A percentile compares a stretch with the other conserved stretches of the same genome.
Evolutionary conservation across 805 yeast species (phyloP).

Genomic region (Starmerella etchellsii): DNA sequence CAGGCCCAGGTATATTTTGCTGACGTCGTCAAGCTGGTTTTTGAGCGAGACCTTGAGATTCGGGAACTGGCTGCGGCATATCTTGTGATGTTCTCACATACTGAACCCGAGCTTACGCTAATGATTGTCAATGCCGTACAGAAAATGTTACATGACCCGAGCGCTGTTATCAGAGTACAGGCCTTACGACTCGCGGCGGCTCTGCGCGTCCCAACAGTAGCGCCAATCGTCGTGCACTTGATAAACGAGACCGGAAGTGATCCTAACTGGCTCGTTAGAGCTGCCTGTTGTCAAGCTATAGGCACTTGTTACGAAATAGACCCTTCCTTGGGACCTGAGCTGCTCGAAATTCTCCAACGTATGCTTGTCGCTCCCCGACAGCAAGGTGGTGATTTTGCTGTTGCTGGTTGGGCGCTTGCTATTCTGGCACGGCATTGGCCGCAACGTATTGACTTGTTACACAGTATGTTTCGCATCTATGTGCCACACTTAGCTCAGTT

Average conservation of each 20-base stretch:
- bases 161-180: slow-evolving; percentile 53
- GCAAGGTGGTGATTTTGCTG: slow-evolving; percentile 36
- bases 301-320: slow-evolving; percentile 41
- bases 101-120: slow-evolving; percentile 79
- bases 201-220: slow-evolving; percentile 66
- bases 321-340: slow-evolving; percentile 35
- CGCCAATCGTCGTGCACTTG: slow-evolving; percentile 65
- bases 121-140: slow-evolving; percentile 86
- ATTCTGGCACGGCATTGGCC: slow-evolving; percentile 43
- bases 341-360: slow-evolving; percentile 37
- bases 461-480: slow-evolving; percentile 51
- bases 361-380: slow-evolving; percentile 47
- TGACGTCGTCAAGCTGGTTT: slow-evolving; percentile 77
- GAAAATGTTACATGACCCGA: slow-evolving; percentile 53
- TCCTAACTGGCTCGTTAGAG: slow-evolving; percentile 62
- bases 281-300: slow-evolving; percentile 66
- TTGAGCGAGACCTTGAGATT: slow-evolving; percentile 50
- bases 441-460: slow-evolving; percentile 51
- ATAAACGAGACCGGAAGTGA: slow-evolving; percentile 58
- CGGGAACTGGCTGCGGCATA: slow-evolving; percentile 67
- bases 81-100: slow-evolving; percentile 61
- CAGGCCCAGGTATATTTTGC: slow-evolving; percentile 42
- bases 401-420: slow-evolving; percentile 55
- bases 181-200: slow-evolving; percentile 72
- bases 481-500: slow-evolving; percentile 39